Evolutionary conservation across 2,329 filamentous ascomycete genomes (phyloP), one percentile per base, ranked within the genome.

Genomic region (Fonsecaea pugnacius): DNA sequence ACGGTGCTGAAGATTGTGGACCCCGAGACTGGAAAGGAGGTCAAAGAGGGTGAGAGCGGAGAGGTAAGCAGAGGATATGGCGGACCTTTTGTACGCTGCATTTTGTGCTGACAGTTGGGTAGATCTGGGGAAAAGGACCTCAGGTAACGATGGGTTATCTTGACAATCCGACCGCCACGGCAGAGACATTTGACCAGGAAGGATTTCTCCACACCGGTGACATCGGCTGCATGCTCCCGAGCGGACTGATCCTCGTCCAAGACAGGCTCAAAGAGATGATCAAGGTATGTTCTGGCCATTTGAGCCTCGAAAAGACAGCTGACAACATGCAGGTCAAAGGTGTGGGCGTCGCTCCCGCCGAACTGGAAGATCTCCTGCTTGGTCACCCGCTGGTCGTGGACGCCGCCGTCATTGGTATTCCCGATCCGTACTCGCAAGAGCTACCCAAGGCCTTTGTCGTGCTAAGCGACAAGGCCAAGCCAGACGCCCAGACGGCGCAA

Each of bases 111-210:
- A 48, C 12, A 3, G 35, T 24, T 14, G 18, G 4, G 18, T 3
- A 48, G 60, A 55, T 64, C 38, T 36, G 55, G 35, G 52, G 36
- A 12, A 64, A 61, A 52, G 62, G 62, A 6, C 58, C 62, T n/a
- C 57, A 52, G 10, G 56, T 63, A 10, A 59, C 58, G 16, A 81
- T 84, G 69, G 91, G 90, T 1, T 96, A 93, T 73, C 82, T 88
- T 70, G 91, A 91, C 71, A 89, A 90, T 60, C 84, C 86, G 0
- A 85, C 89, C 67, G 85, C 88, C 2, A 91, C 91, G 2, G 80
- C 80, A 2, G 87, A 91, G 48, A 87, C 89, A 0, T 86, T 93
- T 66, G 89, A 89, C 1, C 70, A 79, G 0, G 78, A 82, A 0
- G 82, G 82, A 1, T 85, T 77, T 71, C 71, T 85, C 46, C 83